phyloP scores from a whole-genome alignment of 148 eudicot genomes.

The Rhododendron ferrugineum region DNA sequence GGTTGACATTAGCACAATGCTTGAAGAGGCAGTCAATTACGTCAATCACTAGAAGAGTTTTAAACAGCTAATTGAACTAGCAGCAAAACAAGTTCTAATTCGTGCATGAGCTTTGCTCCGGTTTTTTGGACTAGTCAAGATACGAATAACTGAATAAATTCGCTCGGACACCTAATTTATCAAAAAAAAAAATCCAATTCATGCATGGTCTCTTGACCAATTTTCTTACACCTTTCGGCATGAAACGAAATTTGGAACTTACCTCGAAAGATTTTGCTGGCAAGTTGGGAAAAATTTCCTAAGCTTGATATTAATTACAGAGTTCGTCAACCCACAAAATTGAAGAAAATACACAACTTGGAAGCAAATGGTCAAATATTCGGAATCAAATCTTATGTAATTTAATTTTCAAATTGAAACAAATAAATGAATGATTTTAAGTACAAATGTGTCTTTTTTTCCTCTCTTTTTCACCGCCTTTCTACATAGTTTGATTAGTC shows the following conservation, averaged over 20 bases:
- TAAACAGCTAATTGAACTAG: no score
- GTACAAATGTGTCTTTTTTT: neutral
- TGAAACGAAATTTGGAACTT: neutral
- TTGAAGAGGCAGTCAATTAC: conserved; percentile 18
- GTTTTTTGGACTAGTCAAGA: no score
- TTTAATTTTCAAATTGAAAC: neutral
- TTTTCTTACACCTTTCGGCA: neutral
- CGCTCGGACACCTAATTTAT: no score
- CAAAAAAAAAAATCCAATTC: no score
- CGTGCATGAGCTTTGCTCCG: no score
- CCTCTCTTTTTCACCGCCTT: neutral
- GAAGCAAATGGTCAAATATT: neutral
- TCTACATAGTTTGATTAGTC: neutral
- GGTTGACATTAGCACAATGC: conserved; percentile 77
- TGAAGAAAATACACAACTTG: neutral
- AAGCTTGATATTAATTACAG: neutral
- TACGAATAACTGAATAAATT: no score
- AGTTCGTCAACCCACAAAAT: neutral
- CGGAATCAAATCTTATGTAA: neutral
- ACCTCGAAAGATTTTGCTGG: neutral
- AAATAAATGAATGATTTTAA: neutral
- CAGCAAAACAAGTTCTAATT: no score
- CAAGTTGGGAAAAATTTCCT: neutral
- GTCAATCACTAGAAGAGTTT: no score
- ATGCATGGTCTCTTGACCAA: neutral